Evolutionary conservation across 768 basidiomycete species (phyloP).

Genomic region (Cyclocybe cylindracea): DNA sequence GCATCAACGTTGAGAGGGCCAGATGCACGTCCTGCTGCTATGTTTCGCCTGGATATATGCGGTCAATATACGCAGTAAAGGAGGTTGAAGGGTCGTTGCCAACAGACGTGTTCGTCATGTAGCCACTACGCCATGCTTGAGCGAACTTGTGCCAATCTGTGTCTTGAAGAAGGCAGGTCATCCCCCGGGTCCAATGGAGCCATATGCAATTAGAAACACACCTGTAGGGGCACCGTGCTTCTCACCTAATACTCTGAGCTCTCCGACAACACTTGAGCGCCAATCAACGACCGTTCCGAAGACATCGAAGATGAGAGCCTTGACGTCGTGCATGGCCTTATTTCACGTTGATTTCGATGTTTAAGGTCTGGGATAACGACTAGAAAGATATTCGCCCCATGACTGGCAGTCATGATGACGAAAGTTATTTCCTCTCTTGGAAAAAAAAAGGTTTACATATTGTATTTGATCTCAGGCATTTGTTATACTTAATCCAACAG

Average conservation of each 20-base stretch:
- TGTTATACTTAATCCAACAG: too few species aligned
- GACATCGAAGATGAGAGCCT: conserved; percentile 49
- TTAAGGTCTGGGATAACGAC: too few species aligned
- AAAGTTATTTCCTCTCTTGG: too few species aligned
- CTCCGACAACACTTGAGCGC: conserved; percentile 32
- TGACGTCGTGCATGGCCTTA: conserved; percentile 27
- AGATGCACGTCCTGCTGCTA: conserved; percentile 41
- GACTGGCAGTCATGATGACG: too few species aligned
- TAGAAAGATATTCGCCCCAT: too few species aligned
- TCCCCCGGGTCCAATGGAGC: background rate
- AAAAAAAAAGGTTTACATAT: too few species aligned
- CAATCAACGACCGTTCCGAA: conserved; percentile 56
- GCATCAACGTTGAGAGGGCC: conserved; percentile 55
- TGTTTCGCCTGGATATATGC: conserved; percentile 30
- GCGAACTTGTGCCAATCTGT: conserved; percentile 52
- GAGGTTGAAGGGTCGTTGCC: background rate
- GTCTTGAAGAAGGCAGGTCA: conserved; percentile 9
- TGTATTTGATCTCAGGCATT: too few species aligned
- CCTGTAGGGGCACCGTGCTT: conserved; percentile 24
- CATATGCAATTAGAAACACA: conserved; percentile 9
- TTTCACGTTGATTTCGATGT: background rate
- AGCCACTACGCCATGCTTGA: conserved; percentile 57
- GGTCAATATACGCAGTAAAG: background rate
- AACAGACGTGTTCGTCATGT: conserved; percentile 46
- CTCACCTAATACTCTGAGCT: conserved; percentile 28